Base-by-base conservation (phyloP, 139 green algal species). In the Closterium sp. region DNA sequence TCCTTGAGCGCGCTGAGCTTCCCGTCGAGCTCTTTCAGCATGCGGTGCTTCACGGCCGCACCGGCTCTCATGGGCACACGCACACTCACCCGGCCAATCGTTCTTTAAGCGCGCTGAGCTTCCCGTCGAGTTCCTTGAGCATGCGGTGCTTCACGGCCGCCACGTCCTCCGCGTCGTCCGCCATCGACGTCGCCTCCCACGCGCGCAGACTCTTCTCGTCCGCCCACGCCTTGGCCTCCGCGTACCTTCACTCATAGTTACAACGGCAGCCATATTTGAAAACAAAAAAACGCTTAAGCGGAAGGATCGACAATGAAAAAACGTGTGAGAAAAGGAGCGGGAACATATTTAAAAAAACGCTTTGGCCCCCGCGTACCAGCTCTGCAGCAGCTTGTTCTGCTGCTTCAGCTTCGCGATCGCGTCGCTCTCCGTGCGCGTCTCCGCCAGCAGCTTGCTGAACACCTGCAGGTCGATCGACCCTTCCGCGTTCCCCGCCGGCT, bases 371-470 rank as follows among this genome's bases (percentile, higher is more conserved):
- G 29, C 29, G 21, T 89, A 89, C 86, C 86, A 89, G 29, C 86
- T 31, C 86, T 50, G 29, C 86, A 89, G 86, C 86, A 89, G 86
- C 86, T 89, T 38, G 29, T 38, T 89, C 86, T 89, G 86, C 86
- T 38, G 29, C 30, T 89, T 89, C 29, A 89, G 29, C 86, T 89
- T 89, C 29, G 21, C 28, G 29, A 89, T 42, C 29, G 30, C 9
- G 28, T 89, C 86, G 29, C 86, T 31, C 29, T 42, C 86, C 29
- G 21, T 31, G 29, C 86, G 28, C 86, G 42, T 89, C 30, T 89
- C 86, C 30, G 28, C 30, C 29, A 89, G 10, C 28, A 89, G 86
- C 86, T 31, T 30, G 30, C 29, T 50, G 30, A 89, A 89, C 30
- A 50, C 86, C 86, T 89, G 86, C 29, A 89, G 86, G 86, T 89